phyloP scores from a whole-genome alignment of 306 rosid species.

The Betula pendula region DNA sequence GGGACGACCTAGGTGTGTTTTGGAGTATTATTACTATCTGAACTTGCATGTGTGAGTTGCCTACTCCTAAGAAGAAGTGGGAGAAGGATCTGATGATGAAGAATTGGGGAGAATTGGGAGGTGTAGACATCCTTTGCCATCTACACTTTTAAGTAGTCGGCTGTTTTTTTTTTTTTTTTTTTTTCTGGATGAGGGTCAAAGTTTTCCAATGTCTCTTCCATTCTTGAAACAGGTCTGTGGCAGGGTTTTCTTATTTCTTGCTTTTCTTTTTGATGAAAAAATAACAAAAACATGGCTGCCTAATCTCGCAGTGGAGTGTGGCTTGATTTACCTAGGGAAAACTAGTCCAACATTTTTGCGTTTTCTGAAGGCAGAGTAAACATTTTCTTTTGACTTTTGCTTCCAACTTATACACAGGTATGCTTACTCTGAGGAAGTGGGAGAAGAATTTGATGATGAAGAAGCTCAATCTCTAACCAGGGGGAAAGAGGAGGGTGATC shows the following conservation, averaged over 20 bases:
- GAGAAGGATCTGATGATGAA: background rate
- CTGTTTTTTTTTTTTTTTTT: too few species aligned
- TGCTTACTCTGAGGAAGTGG: constrained; percentile 88
- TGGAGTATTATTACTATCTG: background rate
- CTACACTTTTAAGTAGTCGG: background rate
- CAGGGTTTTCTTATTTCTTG: background rate
- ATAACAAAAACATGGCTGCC: background rate
- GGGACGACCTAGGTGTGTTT: background rate
- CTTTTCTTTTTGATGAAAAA: background rate
- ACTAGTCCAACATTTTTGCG: background rate
- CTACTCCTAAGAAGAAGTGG: background rate
- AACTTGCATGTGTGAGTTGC: background rate
- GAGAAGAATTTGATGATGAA: constrained; percentile 83
- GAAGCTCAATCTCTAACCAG: constrained; percentile 68
- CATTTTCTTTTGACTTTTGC: constrained; percentile 20
- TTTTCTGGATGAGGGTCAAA: too few species aligned
- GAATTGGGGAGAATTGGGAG: background rate
- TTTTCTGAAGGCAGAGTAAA: background rate
- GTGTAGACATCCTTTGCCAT: background rate
- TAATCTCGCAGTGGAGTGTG: background rate
- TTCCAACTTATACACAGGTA: constrained; percentile 48
- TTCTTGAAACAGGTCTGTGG: background rate
- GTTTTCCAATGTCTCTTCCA: too few species aligned
- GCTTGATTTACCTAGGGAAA: background rate
- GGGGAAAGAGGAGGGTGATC: constrained; percentile 66